Percentiles rank a stretch among this genome's conserved stretches.
Conservation (phyloP, 2,329 filamentous ascomycete genomes). For the Ploettnerulaceae sp. region DNA sequence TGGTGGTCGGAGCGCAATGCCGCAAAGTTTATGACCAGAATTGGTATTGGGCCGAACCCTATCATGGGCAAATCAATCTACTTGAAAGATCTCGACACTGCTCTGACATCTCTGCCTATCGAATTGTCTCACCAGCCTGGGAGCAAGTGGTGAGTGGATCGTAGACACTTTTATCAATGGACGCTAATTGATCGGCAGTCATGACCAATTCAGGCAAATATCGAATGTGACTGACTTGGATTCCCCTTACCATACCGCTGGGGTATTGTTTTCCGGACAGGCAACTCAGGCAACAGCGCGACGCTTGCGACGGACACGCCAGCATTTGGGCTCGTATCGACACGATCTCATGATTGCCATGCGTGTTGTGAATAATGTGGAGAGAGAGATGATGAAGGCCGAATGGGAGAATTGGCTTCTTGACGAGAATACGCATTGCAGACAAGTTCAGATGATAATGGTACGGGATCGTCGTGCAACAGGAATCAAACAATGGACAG, state of each 20-base stretch:
- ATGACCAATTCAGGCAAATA: constrained; percentile 56
- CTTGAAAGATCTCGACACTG: constrained; percentile 71
- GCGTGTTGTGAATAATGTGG: constrained; percentile 82
- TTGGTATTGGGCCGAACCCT: constrained; percentile 74
- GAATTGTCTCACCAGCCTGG: constrained; percentile 30
- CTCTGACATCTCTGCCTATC: constrained; percentile 32
- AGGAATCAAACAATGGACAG: constrained; percentile 25
- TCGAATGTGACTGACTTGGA: constrained; percentile 55
- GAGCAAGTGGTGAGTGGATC: constrained; percentile 45
- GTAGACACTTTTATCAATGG: not conserved
- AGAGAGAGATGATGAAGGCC: constrained; percentile 75
- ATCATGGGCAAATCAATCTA: constrained; percentile 86
- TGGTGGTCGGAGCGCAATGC: constrained; percentile 88
- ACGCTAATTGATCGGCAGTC: constrained; percentile 38
- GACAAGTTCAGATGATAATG: constrained; percentile 47
- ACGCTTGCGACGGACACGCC: constrained; percentile 72
- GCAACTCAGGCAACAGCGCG: constrained; percentile 50
- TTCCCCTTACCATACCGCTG: constrained; percentile 49
- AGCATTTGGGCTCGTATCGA: constrained; percentile 76
- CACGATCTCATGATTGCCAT: constrained; percentile 90
- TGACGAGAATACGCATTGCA: constrained; percentile 73
- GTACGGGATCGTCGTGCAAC: constrained; percentile 37
- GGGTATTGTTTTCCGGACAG: constrained; percentile 42
- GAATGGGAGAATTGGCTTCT: constrained; percentile 93
- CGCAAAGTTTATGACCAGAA: constrained; percentile 69